These are phyloP conservation scores for Cladosporium sp. DNA, from an alignment of 2,329 filamentous ascomycete species.

Conservation along the genomic window DNA sequence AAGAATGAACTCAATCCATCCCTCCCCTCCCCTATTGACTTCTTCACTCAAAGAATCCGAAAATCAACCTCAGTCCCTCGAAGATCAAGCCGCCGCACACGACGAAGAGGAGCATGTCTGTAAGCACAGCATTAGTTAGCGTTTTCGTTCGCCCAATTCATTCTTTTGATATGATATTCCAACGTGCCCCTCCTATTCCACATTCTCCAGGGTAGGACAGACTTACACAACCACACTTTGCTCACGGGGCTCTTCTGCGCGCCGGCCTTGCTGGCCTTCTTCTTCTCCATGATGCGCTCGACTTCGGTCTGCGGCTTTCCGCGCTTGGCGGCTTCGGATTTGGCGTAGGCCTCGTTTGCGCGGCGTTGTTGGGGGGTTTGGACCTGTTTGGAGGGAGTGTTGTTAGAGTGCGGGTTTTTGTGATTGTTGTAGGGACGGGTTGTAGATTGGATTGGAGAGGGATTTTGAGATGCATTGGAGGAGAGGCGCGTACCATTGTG, in stretches of 20 bases:
- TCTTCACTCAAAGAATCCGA: slow-evolving; percentile 30
- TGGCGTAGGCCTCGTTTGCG: slow-evolving; percentile 77
- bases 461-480: background rate
- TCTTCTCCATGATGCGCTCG: slow-evolving; percentile 53
- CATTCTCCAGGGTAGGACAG: background rate
- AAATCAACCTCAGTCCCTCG: slow-evolving; percentile 56
- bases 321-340: slow-evolving; percentile 70
- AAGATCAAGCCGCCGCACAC: slow-evolving; percentile 63
- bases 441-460: too few species aligned
- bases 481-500: background rate
- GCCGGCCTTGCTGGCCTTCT: slow-evolving; percentile 37
- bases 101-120: slow-evolving; percentile 64
- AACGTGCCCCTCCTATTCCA: background rate
- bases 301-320: slow-evolving; percentile 60
- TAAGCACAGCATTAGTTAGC: background rate
- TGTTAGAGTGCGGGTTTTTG: too few species aligned
- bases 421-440: background rate
- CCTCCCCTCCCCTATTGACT: background rate
- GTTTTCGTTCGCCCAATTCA: background rate
- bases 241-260: slow-evolving; percentile 52
- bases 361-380: slow-evolving; percentile 84
- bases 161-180: too few species aligned
- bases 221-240: slow-evolving; percentile 62
- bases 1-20: too few species aligned
- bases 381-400: slow-evolving; percentile 53